Evolutionary conservation across 2,329 filamentous ascomycete genomes (phyloP).

Genomic region (Lecanosticta acicola): DNA sequence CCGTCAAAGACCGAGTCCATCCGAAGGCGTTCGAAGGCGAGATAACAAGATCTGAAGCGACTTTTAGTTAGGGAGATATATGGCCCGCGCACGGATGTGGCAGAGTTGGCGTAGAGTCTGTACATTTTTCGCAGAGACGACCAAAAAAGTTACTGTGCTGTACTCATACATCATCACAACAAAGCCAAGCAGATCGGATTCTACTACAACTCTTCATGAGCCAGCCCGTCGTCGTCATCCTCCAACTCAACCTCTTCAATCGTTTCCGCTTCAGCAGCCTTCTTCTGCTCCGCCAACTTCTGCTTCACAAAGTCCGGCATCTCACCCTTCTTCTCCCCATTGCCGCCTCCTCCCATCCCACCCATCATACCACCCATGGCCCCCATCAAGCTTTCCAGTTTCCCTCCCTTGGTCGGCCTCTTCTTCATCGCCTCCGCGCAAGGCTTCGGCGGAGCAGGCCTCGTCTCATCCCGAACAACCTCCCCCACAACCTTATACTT

Average conservation of each 20-base stretch:
- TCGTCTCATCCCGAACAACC: conserved; percentile 19
- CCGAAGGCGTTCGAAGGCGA: neutral
- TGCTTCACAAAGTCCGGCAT: conserved; percentile 21
- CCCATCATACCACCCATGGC: conserved; percentile 13
- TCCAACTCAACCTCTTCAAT: conserved; percentile 4
- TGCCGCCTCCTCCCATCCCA: conserved; percentile 8
- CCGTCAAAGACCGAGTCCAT: neutral
- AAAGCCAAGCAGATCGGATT: neutral
- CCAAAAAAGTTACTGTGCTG: neutral
- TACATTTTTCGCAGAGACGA: too few species aligned
- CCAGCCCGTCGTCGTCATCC: conserved; percentile 10
- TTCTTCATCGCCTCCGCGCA: conserved; percentile 29
- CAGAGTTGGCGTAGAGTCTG: too few species aligned
- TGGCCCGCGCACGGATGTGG: too few species aligned
- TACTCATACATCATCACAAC: neutral
- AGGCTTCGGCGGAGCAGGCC: conserved; percentile 20
- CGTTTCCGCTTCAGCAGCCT: conserved; percentile 7
- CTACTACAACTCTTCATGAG: conserved; percentile 12
- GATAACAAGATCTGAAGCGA: neutral
- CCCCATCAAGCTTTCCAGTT: conserved; percentile 23
- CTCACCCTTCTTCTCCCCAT: conserved; percentile 9
- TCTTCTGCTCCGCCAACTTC: conserved; percentile 16
- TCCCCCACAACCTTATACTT: conserved; percentile 26
- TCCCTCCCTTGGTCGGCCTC: conserved; percentile 28
- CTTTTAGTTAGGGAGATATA: too few species aligned